Conservation (phyloP, 2,329 filamentous ascomycete species). For the Furcasterigmium furcatum region DNA sequence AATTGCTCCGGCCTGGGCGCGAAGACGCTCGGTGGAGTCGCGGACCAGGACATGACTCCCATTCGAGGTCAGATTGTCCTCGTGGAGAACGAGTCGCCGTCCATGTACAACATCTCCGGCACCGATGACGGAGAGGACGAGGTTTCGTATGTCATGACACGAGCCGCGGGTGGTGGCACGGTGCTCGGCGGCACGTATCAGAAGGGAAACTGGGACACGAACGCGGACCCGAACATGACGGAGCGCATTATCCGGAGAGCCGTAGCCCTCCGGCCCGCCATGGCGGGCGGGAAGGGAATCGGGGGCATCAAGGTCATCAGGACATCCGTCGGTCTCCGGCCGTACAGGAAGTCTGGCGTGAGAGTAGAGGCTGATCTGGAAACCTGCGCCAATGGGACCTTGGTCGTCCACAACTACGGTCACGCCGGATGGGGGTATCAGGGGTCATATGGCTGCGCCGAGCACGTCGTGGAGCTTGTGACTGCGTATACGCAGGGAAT, state of each 20-base stretch:
- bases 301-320: slow-evolving; percentile 27
- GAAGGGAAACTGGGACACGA: slow-evolving; percentile 25
- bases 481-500: not conserved
- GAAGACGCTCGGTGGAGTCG: slow-evolving; percentile 74
- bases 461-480: slow-evolving; percentile 45
- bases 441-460: slow-evolving; percentile 58
- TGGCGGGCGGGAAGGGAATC: not conserved
- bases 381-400: slow-evolving; percentile 3
- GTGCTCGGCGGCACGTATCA: slow-evolving; percentile 28
- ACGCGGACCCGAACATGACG: slow-evolving; percentile 22
- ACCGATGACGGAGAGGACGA: slow-evolving; percentile 35
- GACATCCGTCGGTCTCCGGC: slow-evolving; percentile 28
- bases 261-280: slow-evolving; percentile 17
- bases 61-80: slow-evolving; percentile 65
- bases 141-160: slow-evolving; percentile 40
- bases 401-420: slow-evolving; percentile 23
- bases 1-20: slow-evolving; percentile 84
- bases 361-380: slow-evolving; percentile 22
- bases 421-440: slow-evolving; percentile 22
- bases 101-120: slow-evolving; percentile 36
- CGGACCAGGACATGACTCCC: slow-evolving; percentile 70
- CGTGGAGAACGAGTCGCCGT: slow-evolving; percentile 30
- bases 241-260: slow-evolving; percentile 27
- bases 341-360: slow-evolving; percentile 20
- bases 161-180: slow-evolving; percentile 28